Percentiles rank a stretch among this genome's conserved stretches.
Evolutionary conservation across 305 asterid genomes (phyloP).

Genomic region (Petunia hybrid): DNA sequence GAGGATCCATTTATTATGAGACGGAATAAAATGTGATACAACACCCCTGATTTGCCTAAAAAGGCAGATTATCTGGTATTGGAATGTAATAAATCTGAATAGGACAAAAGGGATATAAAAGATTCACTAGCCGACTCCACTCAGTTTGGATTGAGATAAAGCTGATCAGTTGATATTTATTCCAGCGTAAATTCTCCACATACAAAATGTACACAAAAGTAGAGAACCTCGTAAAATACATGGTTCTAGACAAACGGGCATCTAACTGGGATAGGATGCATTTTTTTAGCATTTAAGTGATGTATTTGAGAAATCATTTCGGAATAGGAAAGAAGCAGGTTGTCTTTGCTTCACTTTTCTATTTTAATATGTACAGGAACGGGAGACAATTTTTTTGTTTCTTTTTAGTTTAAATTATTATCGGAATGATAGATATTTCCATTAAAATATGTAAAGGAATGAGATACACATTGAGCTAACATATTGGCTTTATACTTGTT

Average conservation of each 20-base stretch:
- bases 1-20: not conserved
- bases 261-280: not conserved
- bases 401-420: not conserved
- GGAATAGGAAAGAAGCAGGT: not conserved
- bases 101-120: constrained; percentile 9
- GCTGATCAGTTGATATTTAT: not conserved
- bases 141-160: not conserved
- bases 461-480: not conserved
- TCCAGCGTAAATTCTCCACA: not conserved
- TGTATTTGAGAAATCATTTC: constrained; percentile 11
- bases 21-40: not conserved
- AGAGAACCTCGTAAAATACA: not conserved
- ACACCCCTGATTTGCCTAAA: not conserved
- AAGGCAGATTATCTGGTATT: not conserved
- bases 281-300: not conserved
- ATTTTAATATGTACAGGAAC: not conserved
- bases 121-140: constrained; percentile 19
- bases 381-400: not conserved
- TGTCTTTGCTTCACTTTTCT: constrained; percentile 9
- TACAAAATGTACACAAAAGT: not conserved
- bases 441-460: not conserved
- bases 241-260: not conserved
- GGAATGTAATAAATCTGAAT: constrained; percentile 2
- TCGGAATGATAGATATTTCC: not conserved
- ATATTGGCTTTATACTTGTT: not conserved